Evolutionary conservation across 176 grass and related monocot genomes (phyloP), one percentile per base, ranked within the genome.

Genomic region (Triticum dicoccoides): DNA sequence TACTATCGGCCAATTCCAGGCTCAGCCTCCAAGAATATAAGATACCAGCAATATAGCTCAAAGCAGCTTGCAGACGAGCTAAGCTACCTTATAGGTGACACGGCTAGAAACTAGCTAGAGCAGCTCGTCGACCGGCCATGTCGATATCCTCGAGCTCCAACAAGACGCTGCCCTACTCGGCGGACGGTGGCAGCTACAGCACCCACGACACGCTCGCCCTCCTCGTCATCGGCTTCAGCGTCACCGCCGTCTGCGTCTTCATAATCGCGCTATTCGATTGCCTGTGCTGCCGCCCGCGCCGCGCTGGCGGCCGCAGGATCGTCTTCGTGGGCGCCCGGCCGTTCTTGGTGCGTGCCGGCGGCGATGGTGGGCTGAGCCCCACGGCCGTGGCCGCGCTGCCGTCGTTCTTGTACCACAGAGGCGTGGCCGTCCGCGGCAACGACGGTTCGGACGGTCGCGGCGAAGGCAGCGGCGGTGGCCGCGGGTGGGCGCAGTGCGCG

Each of bases 131-230:
- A 54, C 13, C 42, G 39, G 38, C 79, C 65, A 84, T 91, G 89
- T 87, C 89, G 45, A 8, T 87, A 47, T 87, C 89, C 35, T 75
- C 85, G 3, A 84, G 32, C 85, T 37, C 69, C 35, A 79, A 90
- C 65, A 68, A 80, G 37, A 47, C 89, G 58, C 85, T 91, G 11
- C 69, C 85, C 10, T 91, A 80, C 89, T 84, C 89, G 69, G 79
- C 76, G 21, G 51, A 91, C 81, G 58, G 84, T n/a, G 89, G 89
- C 69, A 82, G 76, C 25, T 89, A 92, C 91, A 79, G 59, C 91
- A 87, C 84, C 17, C 73, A 86, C 76, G 84, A 89, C 75, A 84
- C 87, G 49, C 37, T 92, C 52, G 61, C 89, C 29, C 87, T 92
- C 80, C 23, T 86, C 84, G 69, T 15, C 83, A 84, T 89, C 87